Base-by-base conservation (phyloP, 495 filamentous ascomycete genomes). In the Aspergillus conjunctus region DNA sequence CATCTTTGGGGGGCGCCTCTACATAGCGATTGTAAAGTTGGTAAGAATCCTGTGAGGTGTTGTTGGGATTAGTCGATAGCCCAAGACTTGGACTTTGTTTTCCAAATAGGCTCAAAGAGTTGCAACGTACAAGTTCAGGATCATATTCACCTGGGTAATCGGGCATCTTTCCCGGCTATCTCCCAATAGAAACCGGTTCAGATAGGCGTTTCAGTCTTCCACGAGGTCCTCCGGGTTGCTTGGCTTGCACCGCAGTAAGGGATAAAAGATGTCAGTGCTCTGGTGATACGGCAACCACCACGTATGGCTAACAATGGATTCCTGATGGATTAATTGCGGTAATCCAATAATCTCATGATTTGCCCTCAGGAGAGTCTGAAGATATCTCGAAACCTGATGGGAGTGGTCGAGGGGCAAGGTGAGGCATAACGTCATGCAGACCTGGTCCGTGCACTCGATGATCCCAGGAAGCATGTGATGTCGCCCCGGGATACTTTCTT, bases 11-110 rank as follows among this genome's bases (percentile, higher is more conserved):
- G 10, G 68, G 70, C 22, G 62, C 61, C 5, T 71, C 67, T 65
- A 81, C 77, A 58, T 78, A 76, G 61, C 74, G 72, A 56, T 79
- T 77, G 55, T 81, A 83, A 39, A 79, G 73, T 54, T 81, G 77
- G 63, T 79, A 82, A 45, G 77, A 73, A 56, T 82, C 79, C 81
- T 83, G 49, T 9, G 15, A 17, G 2, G 48, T 3, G 22, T 14
- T 41, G 21, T 18, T 10, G 21, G 17, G 30, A 45, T 41, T 31
- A 32, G 8, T 20, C 30, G 45, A 48, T 18, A 21, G 39, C 15
- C 37, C 11, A 41, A 41, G 37, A 11, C 15, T n/a, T 48, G 5
- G 17, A 7, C 11, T 18, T 48, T 15, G 5, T 43, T 17, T 43
- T 12, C 39, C 12, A 43, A 43, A 43, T 14, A 15, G 39, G 20